A percentile compares a stretch with the other conserved stretches of the same genome.
Conservation (phyloP, 805 yeast species). For the Suhomyces vadensis region DNA sequence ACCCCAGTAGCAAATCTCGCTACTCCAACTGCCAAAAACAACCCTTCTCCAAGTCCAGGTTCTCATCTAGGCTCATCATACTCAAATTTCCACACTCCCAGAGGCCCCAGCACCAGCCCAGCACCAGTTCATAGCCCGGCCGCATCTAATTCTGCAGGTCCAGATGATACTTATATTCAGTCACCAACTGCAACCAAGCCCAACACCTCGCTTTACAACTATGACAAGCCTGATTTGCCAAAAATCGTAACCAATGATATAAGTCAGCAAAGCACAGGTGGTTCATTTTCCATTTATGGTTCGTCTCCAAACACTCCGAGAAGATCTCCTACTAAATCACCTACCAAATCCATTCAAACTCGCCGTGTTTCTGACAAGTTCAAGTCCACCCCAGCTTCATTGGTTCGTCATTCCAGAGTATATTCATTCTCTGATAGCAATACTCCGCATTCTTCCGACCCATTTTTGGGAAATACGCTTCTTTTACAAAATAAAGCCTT, state of each 20-base stretch:
- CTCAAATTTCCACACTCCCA: background rate
- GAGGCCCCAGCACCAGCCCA: background rate
- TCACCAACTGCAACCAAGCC: background rate
- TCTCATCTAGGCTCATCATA: background rate
- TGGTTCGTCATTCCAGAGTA: slow-evolving; percentile 33
- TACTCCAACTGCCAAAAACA: background rate
- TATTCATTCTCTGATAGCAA: slow-evolving; percentile 15
- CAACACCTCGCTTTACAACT: background rate
- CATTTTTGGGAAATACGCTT: slow-evolving; percentile 10
- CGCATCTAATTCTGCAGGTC: background rate
- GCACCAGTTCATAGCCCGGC: background rate
- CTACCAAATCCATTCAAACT: background rate
- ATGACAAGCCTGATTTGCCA: background rate
- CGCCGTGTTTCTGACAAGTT: slow-evolving; percentile 28
- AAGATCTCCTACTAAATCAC: slow-evolving; percentile 3
- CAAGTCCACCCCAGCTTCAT: slow-evolving; percentile 36
- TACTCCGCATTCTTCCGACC: slow-evolving; percentile 5
- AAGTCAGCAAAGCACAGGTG: background rate
- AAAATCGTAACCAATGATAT: background rate
- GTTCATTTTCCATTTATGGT: slow-evolving; percentile 1
- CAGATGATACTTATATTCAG: background rate
- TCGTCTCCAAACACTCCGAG: slow-evolving; percentile 2
- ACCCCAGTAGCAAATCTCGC: background rate
- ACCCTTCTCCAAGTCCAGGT: background rate
- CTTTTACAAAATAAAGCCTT: slow-evolving; percentile 20